Evolutionary conservation across 768 basidiomycete genomes (phyloP).

Genomic region (Lactarius sp.): DNA sequence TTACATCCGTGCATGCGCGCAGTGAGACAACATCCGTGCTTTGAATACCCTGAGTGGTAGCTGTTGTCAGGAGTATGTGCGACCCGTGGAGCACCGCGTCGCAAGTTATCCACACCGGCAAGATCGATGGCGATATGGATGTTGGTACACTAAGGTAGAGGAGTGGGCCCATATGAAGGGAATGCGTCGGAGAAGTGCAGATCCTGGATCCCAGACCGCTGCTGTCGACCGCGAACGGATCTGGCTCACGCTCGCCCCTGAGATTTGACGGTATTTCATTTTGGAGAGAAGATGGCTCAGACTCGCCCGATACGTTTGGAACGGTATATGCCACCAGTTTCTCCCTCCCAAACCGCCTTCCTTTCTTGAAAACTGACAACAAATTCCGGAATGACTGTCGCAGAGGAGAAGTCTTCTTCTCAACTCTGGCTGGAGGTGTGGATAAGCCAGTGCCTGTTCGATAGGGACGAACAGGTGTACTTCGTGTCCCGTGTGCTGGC

Average conservation of each 20-base stretch:
- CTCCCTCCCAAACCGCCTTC: slow-evolving; percentile 27
- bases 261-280: neutral
- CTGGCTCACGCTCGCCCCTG: neutral
- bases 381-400: slow-evolving; percentile 62
- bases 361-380: slow-evolving; percentile 57
- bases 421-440: slow-evolving; percentile 32
- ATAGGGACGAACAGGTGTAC: slow-evolving; percentile 22
- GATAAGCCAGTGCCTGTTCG: slow-evolving; percentile 25
- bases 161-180: slow-evolving; percentile 37
- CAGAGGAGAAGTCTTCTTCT: slow-evolving; percentile 49
- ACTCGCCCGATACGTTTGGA: slow-evolving; percentile 18
- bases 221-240: slow-evolving; percentile 1
- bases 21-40: slow-evolving; percentile 46
- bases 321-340: slow-evolving; percentile 25
- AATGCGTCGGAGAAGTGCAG: slow-evolving; percentile 24
- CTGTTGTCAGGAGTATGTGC: slow-evolving; percentile 47
- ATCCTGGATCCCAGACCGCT: slow-evolving; percentile 17
- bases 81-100: slow-evolving; percentile 35
- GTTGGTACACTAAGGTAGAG: slow-evolving; percentile 43
- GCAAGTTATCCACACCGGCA: slow-evolving; percentile 50
- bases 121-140: slow-evolving; percentile 27
- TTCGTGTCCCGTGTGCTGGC: slow-evolving; percentile 5
- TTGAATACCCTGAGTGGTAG: slow-evolving; percentile 38
- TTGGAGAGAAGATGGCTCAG: neutral
- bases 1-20: slow-evolving; percentile 55